Base-by-base conservation (phyloP, 2,329 filamentous ascomycete species). In the Akanthomyces dipterigenus region DNA sequence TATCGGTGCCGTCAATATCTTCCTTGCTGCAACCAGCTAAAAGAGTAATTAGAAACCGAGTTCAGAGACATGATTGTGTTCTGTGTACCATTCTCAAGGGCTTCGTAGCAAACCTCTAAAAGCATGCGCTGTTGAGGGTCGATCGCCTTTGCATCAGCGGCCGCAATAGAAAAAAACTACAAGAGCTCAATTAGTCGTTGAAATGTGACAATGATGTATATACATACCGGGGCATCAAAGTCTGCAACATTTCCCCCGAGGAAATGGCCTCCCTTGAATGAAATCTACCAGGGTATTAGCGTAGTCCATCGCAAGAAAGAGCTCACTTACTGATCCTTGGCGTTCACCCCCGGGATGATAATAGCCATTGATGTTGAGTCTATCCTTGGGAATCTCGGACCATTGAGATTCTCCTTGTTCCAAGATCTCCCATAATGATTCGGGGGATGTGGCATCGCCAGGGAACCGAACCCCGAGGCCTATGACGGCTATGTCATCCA, bases 111-210 rank as follows among this genome's bases (percentile, higher is more conserved):
- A 7, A 76, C 71, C 63, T 84, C 81, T 1, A 84, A 74, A 1
- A 82, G 70, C 24, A 82, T 71, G n/a, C 81, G 71, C 64, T 82
- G 79, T 61, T 82, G 79, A 7, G 81, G 81, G 55, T 84, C 82
- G 60, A 83, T 79, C 3, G 81, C 79, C 26, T 76, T 75, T 20
- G 80, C 80, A 56, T 83, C 80, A 20, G 79, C 77, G 0, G 78
- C 73, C 0, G 79, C 71, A 4, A 83, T 73, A 0, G 76, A 76
- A 65, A 83, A 83, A 69, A 83, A 83, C 79, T 82, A 48, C 36
- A 12, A 26, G 48, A 3, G 61, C 49, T 18, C 6, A 22, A 16
- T 61, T 55, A 55, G 31, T 9, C 5, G n/a, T 16, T 24, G n/a
- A 36, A 3, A 45, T 9, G 7, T 18, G 22, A 49, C 22, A 8